These are phyloP conservation scores for Penicillium sp. DNA, from an alignment of 2,329 filamentous ascomycete species.

Conservation along the genomic window DNA sequence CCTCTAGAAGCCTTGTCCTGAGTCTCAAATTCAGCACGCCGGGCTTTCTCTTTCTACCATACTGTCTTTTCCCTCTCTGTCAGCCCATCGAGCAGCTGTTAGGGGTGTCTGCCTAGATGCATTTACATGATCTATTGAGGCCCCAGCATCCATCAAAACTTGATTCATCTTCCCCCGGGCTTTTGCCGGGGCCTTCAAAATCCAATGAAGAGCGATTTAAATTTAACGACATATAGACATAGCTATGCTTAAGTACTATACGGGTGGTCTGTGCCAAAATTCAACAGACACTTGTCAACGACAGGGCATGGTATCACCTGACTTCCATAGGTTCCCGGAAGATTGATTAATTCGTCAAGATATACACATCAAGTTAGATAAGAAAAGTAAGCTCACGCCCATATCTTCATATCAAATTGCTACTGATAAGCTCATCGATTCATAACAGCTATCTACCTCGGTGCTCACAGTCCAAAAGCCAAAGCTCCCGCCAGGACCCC, in stretches of 20 bases:
- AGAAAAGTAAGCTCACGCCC: background rate
- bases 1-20: too few species aligned
- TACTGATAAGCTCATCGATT: background rate
- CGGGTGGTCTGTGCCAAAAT: too few species aligned
- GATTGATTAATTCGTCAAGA: too few species aligned
- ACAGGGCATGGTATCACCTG: too few species aligned
- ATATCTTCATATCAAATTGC: background rate
- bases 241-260: too few species aligned
- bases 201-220: too few species aligned
- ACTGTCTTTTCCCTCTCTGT: too few species aligned
- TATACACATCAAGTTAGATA: background rate
- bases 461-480: slow-evolving; percentile 17
- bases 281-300: too few species aligned
- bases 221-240: too few species aligned
- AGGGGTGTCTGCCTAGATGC: background rate
- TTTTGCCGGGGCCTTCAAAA: background rate
- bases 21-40: too few species aligned
- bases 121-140: background rate
- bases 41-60: too few species aligned
- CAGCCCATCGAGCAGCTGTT: background rate
- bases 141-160: background rate
- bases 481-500: slow-evolving; percentile 11
- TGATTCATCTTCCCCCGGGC: background rate
- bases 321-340: too few species aligned
- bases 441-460: background rate